phyloP scores from a whole-genome alignment of 2,329 filamentous ascomycete genomes.

The Ilyonectria sp. region DNA sequence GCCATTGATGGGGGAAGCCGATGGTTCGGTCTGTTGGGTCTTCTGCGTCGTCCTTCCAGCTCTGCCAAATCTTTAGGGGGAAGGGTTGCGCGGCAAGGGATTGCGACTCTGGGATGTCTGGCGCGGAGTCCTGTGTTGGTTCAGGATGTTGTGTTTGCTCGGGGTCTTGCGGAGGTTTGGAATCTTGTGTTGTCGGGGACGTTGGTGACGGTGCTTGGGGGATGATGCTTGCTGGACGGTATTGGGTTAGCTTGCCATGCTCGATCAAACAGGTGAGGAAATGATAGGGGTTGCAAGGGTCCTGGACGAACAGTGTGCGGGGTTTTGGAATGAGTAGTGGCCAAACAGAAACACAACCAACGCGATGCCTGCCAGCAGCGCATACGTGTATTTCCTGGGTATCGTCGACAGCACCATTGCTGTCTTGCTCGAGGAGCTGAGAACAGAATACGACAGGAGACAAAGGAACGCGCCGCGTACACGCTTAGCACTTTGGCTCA shows the following conservation, averaged over 20 bases:
- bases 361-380: slow-evolving; percentile 7
- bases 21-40: slow-evolving; percentile 46
- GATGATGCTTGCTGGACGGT: not conserved
- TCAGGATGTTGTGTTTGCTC: not conserved
- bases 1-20: slow-evolving; percentile 48
- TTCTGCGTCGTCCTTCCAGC: slow-evolving; percentile 50
- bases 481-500: not conserved
- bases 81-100: slow-evolving; percentile 14
- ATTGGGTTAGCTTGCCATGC: not conserved
- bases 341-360: not conserved
- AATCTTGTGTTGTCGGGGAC: not conserved
- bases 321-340: not conserved
- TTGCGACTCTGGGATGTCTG: not conserved
- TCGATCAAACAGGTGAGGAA: not conserved
- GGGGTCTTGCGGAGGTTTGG: no score
- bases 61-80: slow-evolving; percentile 51
- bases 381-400: slow-evolving; percentile 5
- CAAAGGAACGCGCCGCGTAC: no score
- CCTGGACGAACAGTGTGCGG: not conserved
- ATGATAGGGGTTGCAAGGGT: not conserved
- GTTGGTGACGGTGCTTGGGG: not conserved
- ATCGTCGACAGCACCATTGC: not conserved
- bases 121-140: not conserved
- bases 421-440: not conserved
- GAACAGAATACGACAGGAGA: not conserved